Evolutionary conservation across 345 rosid species (phyloP).

Genomic region (Angophora floribunda): DNA sequence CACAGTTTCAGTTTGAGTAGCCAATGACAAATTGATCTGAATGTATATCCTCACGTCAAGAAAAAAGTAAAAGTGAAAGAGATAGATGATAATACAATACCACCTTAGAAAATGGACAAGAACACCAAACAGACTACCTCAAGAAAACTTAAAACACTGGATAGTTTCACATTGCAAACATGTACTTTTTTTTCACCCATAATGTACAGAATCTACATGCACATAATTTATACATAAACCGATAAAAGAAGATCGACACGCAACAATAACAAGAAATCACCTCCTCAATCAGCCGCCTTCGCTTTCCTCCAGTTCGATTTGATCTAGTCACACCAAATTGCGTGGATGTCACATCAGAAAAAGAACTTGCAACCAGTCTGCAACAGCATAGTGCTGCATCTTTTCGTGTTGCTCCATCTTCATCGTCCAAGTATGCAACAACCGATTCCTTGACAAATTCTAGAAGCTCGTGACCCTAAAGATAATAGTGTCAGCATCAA

Average conservation of each 20-base stretch:
- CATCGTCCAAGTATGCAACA: conserved; percentile 83
- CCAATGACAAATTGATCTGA: neutral
- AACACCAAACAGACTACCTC: neutral
- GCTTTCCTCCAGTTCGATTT: conserved; percentile 67
- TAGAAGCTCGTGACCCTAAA: conserved; percentile 56
- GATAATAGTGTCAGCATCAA: neutral
- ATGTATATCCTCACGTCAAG: neutral
- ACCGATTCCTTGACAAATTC: conserved; percentile 92
- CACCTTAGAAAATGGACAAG: neutral
- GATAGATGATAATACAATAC: neutral
- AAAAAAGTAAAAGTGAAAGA: neutral
- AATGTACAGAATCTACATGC: neutral
- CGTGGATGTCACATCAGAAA: conserved; percentile 29
- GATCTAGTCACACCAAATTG: conserved; percentile 64
- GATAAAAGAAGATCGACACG: neutral
- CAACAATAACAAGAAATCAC: conserved; percentile 15
- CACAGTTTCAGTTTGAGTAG: neutral
- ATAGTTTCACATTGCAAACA: neutral
- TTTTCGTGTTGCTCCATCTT: conserved; percentile 67
- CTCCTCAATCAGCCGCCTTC: conserved; percentile 80
- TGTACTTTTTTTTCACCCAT: neutral
- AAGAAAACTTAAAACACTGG: neutral
- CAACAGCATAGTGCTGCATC: conserved; percentile 94
- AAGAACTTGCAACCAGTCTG: conserved; percentile 74
- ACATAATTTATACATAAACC: neutral